Evolutionary conservation across 108 stramenopile species (phyloP), one percentile per base, ranked within the genome.

Genomic region (Pseudonitzschia delicatissima): DNA sequence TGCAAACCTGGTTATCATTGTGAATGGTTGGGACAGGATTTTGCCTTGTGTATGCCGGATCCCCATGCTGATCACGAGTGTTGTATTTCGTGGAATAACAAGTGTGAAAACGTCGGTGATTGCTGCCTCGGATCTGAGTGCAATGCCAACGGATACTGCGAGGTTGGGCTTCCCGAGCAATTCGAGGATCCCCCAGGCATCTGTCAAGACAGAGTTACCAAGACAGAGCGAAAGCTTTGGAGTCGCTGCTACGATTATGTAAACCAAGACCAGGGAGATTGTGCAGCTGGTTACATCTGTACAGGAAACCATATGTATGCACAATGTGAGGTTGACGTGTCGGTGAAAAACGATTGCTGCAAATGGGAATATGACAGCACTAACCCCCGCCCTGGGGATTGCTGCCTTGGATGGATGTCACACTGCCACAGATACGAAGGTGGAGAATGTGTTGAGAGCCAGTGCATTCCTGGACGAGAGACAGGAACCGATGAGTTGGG

Each of bases 41-140:
- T 31, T 27, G 53, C 53, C 15, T 27, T 8, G 2, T 55, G 53
- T 28, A 28, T 27, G 23, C 53, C 53, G 12, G 53, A 55, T 27
- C 53, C 53, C 32, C 11, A 31, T 23, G 9, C 9, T 12, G 53
- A 55, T 15, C 53, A 55, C 32, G 53, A 55, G 17, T 55, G 53
- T 28, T 55, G 53, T 27, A 12, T 55, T 5, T 55, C 53, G 32
- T 55, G 53, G 53, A 55, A 55, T 27, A 55, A 31, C 53, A 55
- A 55, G 32, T 55, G 53, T 27, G 13, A 32, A 12, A 55, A 55
- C 15, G 25, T 17, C 15, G 53, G 53, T 28, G 53, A 55, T 28
- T 55, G 53, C 53, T 55, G 53, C 53, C 5, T 5, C 15, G 53
- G 53, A 55, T 55, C 53, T 12, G 53, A 55, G 32, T 55, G 53